Base-by-base conservation (phyloP, 148 eudicot genomes). In the Rhododendron henanense region DNA sequence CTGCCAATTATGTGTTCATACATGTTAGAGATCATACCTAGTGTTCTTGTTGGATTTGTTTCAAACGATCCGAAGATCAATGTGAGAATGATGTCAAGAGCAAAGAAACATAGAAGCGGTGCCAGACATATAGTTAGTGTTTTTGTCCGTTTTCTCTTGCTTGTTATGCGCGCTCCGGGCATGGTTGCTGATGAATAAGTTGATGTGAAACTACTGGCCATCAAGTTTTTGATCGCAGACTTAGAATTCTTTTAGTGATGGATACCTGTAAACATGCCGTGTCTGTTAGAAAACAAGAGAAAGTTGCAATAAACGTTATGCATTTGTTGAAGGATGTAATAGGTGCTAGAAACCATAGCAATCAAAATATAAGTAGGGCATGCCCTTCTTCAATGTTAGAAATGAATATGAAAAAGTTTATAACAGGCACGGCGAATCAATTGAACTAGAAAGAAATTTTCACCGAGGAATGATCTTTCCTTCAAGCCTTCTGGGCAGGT, bases 21-120 rank as follows among this genome's bases (percentile, higher is more conserved):
- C 65, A 23, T 41, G 69, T n/a, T 14, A 21, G 61, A 14, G 33
- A 6, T 45, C 77, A 18, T 80, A 85, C 87, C 87, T 80, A 50
- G 83, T 25, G 33, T 61, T 78, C 59, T 63, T 79, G 79, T 48
- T 67, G 78, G 79, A 81, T 48, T 80, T 85, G 48, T 48, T 57
- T 82, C 87, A 35, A 80, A 81, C 69, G 84, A 50, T 80, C 87
- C 84, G 35, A 63, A 81, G 78, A 85, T 67, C 55, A 81, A 53
- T 47, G 87, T 11, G 79, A 85, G 67, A 33, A 85, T 35, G 67
- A 85, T 81, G 37, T 85, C 79, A 8, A 85, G 47, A 79, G 84
- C 50, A 39, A 85, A 81, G 69, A 85, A 80, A 35, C 51, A 21
- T 47, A 80, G 78, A 35, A 85, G 84, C 19, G 69, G 79, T 45